These are phyloP conservation scores for Domatiomyces globalis DNA, from an alignment of 2,329 filamentous ascomycete genomes.

Conservation along the genomic window DNA sequence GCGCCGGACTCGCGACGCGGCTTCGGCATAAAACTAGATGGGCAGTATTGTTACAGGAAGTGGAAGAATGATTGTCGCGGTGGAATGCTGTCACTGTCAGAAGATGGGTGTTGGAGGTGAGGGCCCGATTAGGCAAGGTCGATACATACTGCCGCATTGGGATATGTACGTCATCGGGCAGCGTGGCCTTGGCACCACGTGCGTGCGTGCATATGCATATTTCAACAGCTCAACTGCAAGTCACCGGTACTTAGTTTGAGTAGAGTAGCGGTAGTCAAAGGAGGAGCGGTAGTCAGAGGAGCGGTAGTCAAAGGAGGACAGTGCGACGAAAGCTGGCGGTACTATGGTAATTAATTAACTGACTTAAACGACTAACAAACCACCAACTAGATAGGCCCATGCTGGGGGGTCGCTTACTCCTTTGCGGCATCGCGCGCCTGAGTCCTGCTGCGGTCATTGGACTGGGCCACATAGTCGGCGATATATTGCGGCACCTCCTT, in stretches of 20 bases:
- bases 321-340: too few species aligned
- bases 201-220: too few species aligned
- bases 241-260: too few species aligned
- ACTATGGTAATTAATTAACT: too few species aligned
- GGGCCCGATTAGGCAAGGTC: neutral
- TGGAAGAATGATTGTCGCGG: neutral
- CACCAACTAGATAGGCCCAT: neutral
- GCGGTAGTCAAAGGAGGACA: too few species aligned
- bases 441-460: constrained; percentile 25
- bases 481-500: constrained; percentile 49
- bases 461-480: constrained; percentile 35
- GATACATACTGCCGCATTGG: neutral
- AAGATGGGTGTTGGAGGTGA: neutral
- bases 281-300: too few species aligned
- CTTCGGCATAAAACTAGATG: constrained; percentile 16
- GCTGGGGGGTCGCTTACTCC: constrained; percentile 2
- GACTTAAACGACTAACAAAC: too few species aligned
- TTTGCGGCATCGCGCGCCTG: constrained; percentile 11
- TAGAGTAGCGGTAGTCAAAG: too few species aligned
- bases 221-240: neutral
- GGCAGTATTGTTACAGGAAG: neutral
- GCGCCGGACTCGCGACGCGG: constrained; percentile 17
- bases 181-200: neutral
- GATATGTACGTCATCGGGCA: neutral
- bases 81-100: neutral